Conservation (phyloP, 1,284 basidiomycete genomes). For the Meripilus lineatus region DNA sequence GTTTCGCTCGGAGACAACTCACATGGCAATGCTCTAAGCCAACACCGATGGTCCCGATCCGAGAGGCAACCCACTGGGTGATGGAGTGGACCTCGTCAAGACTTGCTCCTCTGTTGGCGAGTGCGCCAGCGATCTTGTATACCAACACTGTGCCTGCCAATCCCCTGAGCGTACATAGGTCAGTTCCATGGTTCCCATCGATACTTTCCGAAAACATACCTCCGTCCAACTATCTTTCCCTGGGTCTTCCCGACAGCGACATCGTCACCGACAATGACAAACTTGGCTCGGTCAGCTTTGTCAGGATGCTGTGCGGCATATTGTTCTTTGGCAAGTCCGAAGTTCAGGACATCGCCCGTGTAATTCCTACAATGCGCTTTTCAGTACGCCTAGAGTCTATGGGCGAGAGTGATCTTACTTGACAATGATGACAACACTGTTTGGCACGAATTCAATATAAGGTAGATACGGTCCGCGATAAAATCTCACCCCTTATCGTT, state of each 20-base stretch:
- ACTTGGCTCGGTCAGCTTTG: conserved; percentile 65
- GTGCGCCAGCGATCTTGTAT: conserved; percentile 88
- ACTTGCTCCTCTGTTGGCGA: conserved; percentile 66
- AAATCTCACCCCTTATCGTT: conserved; percentile 63
- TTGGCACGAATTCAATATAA: neutral
- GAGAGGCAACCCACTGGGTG: conserved; percentile 64
- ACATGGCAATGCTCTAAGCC: conserved; percentile 94
- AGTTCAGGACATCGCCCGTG: conserved; percentile 89
- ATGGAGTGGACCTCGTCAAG: conserved; percentile 73
- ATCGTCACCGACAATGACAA: conserved; percentile 89
- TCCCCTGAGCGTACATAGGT: conserved; percentile 43
- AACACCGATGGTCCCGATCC: conserved; percentile 80
- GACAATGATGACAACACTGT: conserved; percentile 61
- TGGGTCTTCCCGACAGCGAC: conserved; percentile 82
- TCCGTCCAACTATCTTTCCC: conserved; percentile 76
- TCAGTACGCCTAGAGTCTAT: conserved; percentile 6
- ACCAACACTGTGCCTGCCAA: conserved; percentile 87
- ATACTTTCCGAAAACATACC: conserved; percentile 45
- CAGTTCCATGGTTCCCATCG: neutral
- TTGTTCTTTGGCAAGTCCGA: conserved; percentile 89
- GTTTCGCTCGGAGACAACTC: conserved; percentile 13
- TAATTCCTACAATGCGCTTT: conserved; percentile 68
- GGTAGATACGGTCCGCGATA: conserved; percentile 39
- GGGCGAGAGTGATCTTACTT: conserved; percentile 53
- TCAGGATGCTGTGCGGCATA: conserved; percentile 68